Percentiles rank a stretch among this genome's conserved stretches.
phyloP scores from a whole-genome alignment of 73 alveolate genomes.

The Uronychia binucleata region DNA sequence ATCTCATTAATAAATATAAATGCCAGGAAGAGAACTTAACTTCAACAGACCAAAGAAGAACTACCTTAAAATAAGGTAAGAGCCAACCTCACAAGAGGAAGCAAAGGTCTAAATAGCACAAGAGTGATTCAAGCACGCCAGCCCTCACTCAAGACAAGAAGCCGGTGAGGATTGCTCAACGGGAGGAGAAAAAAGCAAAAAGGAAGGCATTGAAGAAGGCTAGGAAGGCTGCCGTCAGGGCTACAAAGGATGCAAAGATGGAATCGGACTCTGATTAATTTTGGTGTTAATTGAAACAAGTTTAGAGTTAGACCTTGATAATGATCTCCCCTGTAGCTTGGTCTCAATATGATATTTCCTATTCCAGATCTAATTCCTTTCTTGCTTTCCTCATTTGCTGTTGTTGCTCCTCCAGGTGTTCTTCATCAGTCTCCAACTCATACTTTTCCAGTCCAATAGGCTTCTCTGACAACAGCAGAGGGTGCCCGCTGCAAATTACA shows the following conservation, averaged over 20 bases:
- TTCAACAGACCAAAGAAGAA: not conserved
- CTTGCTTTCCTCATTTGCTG: too few relatives aligned
- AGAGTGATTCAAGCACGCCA: not conserved
- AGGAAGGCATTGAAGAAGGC: conserved; percentile 1
- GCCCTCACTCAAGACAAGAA: not conserved
- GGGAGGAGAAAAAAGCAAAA: not conserved
- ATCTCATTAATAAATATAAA: too few relatives aligned
- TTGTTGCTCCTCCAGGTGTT: not conserved
- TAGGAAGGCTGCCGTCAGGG: not conserved
- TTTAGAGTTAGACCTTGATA: too few relatives aligned
- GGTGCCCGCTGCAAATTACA: conserved; percentile 1
- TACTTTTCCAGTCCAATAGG: not conserved
- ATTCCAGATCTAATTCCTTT: too few relatives aligned
- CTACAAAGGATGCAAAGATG: not conserved
- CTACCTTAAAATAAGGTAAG: not conserved
- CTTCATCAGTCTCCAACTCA: not conserved
- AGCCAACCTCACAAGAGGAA: not conserved
- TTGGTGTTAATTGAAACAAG: not conserved
- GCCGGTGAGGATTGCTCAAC: not conserved
- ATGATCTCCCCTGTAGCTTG: not conserved
- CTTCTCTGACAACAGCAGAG: not conserved
- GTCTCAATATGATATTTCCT: too few relatives aligned
- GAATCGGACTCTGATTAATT: not conserved
- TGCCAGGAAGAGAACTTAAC: not conserved
- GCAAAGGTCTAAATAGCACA: not conserved